These are phyloP conservation scores for Xylaria sp. DNA, from an alignment of 2,329 filamentous ascomycete species.

Conservation along the genomic window DNA sequence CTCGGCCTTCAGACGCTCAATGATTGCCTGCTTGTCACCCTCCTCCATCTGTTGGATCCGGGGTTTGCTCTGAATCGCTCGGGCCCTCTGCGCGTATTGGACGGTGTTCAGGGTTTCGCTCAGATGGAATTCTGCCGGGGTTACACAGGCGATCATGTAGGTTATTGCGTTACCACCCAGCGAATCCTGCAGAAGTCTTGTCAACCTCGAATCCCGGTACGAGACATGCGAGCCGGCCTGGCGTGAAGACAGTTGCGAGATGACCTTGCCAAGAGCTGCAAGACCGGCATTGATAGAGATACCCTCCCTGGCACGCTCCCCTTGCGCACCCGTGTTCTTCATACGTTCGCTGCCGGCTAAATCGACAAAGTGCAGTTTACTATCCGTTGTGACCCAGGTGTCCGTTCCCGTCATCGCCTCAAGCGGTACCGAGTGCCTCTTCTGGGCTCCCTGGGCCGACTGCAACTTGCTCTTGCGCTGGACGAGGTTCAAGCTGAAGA, in stretches of 20 bases:
- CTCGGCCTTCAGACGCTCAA: slow-evolving; percentile 91
- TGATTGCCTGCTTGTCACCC: slow-evolving; percentile 88
- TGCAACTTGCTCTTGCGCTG: slow-evolving; percentile 71
- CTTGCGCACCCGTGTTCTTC: slow-evolving; percentile 95
- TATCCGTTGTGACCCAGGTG: slow-evolving; percentile 82
- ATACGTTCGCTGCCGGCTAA: slow-evolving; percentile 93
- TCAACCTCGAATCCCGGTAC: slow-evolving; percentile 97
- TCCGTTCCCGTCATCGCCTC: slow-evolving; percentile 75
- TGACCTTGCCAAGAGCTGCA: slow-evolving; percentile 94
- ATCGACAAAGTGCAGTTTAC: slow-evolving; percentile 98
- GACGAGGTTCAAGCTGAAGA: slow-evolving; percentile 92
- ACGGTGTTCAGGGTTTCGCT: slow-evolving; percentile 98
- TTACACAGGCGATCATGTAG: slow-evolving; percentile 99
- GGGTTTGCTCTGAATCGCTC: slow-evolving; percentile 96
- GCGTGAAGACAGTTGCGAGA: slow-evolving; percentile 93
- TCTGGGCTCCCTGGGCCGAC: slow-evolving; percentile 65
- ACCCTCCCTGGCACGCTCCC: slow-evolving; percentile 90
- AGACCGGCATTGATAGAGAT: slow-evolving; percentile 98
- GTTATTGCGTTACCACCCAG: slow-evolving; percentile 96
- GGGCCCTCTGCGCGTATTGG: slow-evolving; percentile 92
- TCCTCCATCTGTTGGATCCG: slow-evolving; percentile 94
- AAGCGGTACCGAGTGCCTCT: slow-evolving; percentile 82
- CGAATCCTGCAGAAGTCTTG: slow-evolving; percentile 91
- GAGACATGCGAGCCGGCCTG: slow-evolving; percentile 89
- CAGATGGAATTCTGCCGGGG: slow-evolving; percentile 92